Evolutionary conservation across 2,329 filamentous ascomycete genomes (phyloP), one percentile per base, ranked within the genome.

Genomic region (Endoconidiophora laricicola): DNA sequence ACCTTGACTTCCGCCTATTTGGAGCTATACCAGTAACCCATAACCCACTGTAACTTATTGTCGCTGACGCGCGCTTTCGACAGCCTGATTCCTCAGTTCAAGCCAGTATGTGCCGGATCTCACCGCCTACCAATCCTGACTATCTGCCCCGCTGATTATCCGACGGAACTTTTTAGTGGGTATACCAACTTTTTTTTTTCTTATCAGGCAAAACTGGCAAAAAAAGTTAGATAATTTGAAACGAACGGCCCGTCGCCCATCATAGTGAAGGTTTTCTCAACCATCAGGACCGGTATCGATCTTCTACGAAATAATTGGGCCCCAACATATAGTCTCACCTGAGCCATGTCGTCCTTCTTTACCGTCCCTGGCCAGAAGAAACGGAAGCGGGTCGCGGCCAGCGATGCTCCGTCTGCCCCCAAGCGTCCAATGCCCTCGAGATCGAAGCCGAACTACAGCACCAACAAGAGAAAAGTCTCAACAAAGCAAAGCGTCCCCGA

Each of bases 341-440:
- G 41, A 14, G 22, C 56, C 57, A 93, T 94, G 88, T 94, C 90
- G 60, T 94, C 88, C 38, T 98, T 96, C 67, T 98, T 98, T 67
- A 94, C 88, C 47, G 71, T 82, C 38, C 87, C 91, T 4, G 83
- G 83, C 39, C 83, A 90, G 61, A 86, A 85, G 69, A 96, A 96
- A 74, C 75, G 91, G 59, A 96, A 96, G 72, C 76, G 88, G 54
- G 60, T 69, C 5, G 64, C 69, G 51, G 71, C 72, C 23, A 61
- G 68, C 14, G 72, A 78, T 46, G 65, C 64, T 41, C 33, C 44
- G 33, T 39, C 48, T 24, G 37, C 51, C 24, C 46, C 41, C 29
- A 53, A 53, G 24, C 51, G 51, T 48, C 26, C 47, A n/a, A 50
- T 49, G 39, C 44, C 51, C 22, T 33, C 51, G 37, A 45, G 44